These are phyloP conservation scores for Gymnopilus dilepis DNA, from an alignment of 768 basidiomycete genomes.

Conservation along the genomic window DNA sequence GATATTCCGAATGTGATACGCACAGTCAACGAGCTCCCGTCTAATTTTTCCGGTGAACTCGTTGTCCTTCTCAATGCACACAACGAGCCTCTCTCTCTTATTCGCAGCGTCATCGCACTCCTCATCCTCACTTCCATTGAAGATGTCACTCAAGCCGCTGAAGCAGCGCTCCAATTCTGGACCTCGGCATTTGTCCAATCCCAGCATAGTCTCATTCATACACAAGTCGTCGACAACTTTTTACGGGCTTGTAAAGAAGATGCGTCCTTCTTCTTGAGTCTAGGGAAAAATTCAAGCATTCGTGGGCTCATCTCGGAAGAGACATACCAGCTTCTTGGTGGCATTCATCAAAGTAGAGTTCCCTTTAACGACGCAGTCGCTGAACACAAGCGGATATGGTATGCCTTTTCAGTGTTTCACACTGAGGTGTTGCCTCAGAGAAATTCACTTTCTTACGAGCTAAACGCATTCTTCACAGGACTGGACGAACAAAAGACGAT, in stretches of 20 bases:
- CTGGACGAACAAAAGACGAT: slow-evolving; percentile 42
- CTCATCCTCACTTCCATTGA: slow-evolving; percentile 41
- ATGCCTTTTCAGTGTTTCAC: slow-evolving; percentile 20
- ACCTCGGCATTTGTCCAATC: slow-evolving; percentile 48
- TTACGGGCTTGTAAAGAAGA: slow-evolving; percentile 1
- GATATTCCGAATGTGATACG: slow-evolving; percentile 50
- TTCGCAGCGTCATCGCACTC: slow-evolving; percentile 49
- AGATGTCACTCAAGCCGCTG: slow-evolving; percentile 40
- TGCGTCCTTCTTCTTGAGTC: neutral
- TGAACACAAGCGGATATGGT: slow-evolving; percentile 27
- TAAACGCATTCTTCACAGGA: slow-evolving; percentile 32
- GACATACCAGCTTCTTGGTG: neutral
- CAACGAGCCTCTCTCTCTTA: slow-evolving; percentile 27
- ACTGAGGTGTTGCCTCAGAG: no score
- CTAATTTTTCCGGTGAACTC: slow-evolving; percentile 43
- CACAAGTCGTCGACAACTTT: slow-evolving; percentile 25
- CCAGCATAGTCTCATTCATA: slow-evolving; percentile 29
- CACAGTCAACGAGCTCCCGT: slow-evolving; percentile 50
- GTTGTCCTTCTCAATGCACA: slow-evolving; percentile 52
- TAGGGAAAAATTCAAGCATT: slow-evolving; percentile 17
- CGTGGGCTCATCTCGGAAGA: neutral
- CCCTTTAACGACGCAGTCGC: neutral
- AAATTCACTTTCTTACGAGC: neutral
- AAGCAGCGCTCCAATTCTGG: slow-evolving; percentile 53
- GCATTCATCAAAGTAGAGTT: no score